phyloP scores from a whole-genome alignment of 2,329 filamentous ascomycete species.

The Penicillium sp. region DNA sequence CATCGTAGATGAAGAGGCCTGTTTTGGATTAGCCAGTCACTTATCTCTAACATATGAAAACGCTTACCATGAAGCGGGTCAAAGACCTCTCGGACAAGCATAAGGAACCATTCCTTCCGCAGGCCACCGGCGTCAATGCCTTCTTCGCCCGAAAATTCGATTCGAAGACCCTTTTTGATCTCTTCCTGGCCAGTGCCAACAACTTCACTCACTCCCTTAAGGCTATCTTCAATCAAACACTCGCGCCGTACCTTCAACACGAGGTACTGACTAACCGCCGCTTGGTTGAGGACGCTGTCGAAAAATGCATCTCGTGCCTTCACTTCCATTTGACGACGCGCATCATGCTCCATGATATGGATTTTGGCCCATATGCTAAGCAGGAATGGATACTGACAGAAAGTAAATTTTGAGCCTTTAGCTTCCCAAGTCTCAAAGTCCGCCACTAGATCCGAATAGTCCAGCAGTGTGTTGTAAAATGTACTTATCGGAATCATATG shows the following conservation, averaged over 20 bases:
- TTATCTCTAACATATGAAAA: neutral
- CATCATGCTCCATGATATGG: slow-evolving; percentile 83
- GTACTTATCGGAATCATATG: slow-evolving; percentile 75
- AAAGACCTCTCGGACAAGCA: slow-evolving; percentile 84
- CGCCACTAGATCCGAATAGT: slow-evolving; percentile 77
- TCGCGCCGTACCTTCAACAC: slow-evolving; percentile 75
- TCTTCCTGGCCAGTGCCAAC: slow-evolving; percentile 78
- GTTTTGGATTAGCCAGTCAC: slow-evolving; percentile 5
- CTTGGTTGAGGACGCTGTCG: slow-evolving; percentile 75
- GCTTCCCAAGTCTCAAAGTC: slow-evolving; percentile 89
- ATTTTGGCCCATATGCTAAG: slow-evolving; percentile 92
- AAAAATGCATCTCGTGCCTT: slow-evolving; percentile 90
- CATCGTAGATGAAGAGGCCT: slow-evolving; percentile 92
- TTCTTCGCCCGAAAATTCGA: slow-evolving; percentile 84
- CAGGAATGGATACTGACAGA: slow-evolving; percentile 90
- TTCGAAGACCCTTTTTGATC: slow-evolving; percentile 83
- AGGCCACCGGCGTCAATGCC: slow-evolving; percentile 86
- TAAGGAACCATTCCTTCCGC: slow-evolving; percentile 90
- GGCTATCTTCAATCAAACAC: slow-evolving; percentile 82
- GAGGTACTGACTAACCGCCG: slow-evolving; percentile 72
- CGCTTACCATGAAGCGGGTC: slow-evolving; percentile 79
- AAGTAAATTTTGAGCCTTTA: slow-evolving; percentile 70
- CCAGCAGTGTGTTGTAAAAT: slow-evolving; percentile 84
- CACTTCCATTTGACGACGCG: slow-evolving; percentile 81
- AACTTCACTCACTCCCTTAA: slow-evolving; percentile 79